Conservation (phyloP, 176 grass and related monocot species). For the Poa pratensis region DNA sequence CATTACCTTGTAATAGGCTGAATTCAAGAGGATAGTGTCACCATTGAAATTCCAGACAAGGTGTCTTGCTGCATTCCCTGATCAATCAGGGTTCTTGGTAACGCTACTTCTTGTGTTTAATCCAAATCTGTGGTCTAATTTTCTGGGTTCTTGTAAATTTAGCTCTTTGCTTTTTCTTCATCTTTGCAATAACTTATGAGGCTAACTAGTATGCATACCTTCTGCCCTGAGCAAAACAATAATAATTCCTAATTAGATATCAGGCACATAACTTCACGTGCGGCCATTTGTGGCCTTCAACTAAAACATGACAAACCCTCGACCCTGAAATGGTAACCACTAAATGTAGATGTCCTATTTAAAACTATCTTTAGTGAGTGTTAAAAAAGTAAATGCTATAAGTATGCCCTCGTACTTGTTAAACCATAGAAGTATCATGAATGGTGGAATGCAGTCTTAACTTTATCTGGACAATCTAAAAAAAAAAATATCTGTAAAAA, state of each 20-base stretch:
- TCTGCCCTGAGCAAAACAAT: neutral
- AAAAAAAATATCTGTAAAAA: neutral
- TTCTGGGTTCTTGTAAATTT: neutral
- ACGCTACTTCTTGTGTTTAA: constrained; percentile 24
- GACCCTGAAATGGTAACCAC: neutral
- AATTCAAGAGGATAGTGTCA: constrained; percentile 88
- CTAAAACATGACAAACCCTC: constrained; percentile 5
- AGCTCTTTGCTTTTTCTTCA: neutral
- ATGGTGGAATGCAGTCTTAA: neutral
- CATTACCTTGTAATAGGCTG: constrained; percentile 53
- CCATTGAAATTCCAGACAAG: constrained; percentile 92
- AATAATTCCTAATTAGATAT: neutral
- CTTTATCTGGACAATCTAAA: neutral
- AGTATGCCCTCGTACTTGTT: neutral
- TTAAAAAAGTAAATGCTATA: neutral
- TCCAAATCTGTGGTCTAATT: constrained; percentile 9
- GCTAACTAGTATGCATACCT: constrained; percentile 11
- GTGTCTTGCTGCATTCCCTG: constrained; percentile 92
- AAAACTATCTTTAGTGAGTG: neutral
- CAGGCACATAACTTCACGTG: neutral
- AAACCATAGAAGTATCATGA: neutral
- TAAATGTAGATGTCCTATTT: constrained; percentile 1
- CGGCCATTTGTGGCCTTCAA: neutral
- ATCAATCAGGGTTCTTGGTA: constrained; percentile 99
- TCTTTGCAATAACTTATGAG: constrained; percentile 22